phyloP scores from a whole-genome alignment of 2,329 filamentous ascomycete genomes.

The Claviceps arundinis region DNA sequence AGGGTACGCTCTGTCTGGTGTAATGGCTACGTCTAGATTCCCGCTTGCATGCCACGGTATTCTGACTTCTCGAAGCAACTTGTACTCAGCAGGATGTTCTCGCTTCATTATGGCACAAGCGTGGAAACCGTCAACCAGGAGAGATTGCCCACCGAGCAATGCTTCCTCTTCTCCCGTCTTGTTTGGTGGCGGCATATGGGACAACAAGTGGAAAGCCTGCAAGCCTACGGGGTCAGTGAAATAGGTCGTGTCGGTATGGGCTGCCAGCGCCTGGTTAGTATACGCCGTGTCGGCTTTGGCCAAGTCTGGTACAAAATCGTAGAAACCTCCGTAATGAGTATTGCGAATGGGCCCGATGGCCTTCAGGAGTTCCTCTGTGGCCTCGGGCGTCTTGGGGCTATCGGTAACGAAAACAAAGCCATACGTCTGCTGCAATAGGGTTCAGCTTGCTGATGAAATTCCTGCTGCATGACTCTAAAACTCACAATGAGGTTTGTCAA shows the following conservation, averaged over 20 bases:
- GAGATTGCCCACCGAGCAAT: slow-evolving; percentile 54
- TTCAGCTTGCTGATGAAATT: slow-evolving; percentile 1
- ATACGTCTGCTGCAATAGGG: slow-evolving; percentile 37
- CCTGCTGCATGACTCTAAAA: not conserved
- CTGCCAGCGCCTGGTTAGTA: slow-evolving; percentile 67
- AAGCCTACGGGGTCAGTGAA: slow-evolving; percentile 86
- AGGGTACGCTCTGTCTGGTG: slow-evolving; percentile 55
- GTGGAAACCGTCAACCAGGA: slow-evolving; percentile 78
- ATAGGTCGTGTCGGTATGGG: slow-evolving; percentile 92
- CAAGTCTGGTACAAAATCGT: slow-evolving; percentile 80
- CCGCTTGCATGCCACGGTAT: slow-evolving; percentile 80
- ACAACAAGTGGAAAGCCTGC: slow-evolving; percentile 85
- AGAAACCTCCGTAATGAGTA: slow-evolving; percentile 75
- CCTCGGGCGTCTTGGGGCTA: slow-evolving; percentile 52
- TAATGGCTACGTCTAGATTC: slow-evolving; percentile 69
- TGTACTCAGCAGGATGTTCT: slow-evolving; percentile 42
- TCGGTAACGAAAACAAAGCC: slow-evolving; percentile 69
- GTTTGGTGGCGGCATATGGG: slow-evolving; percentile 39
- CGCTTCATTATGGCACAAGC: slow-evolving; percentile 48
- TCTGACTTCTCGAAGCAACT: slow-evolving; percentile 38
- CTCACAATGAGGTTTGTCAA: slow-evolving; percentile 54
- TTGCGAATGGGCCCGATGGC: slow-evolving; percentile 75
- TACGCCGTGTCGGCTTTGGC: slow-evolving; percentile 85
- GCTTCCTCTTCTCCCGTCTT: slow-evolving; percentile 17
- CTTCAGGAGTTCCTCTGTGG: slow-evolving; percentile 62